Conservation (phyloP, 768 basidiomycete genomes). For the Mycena rebaudengoi region DNA sequence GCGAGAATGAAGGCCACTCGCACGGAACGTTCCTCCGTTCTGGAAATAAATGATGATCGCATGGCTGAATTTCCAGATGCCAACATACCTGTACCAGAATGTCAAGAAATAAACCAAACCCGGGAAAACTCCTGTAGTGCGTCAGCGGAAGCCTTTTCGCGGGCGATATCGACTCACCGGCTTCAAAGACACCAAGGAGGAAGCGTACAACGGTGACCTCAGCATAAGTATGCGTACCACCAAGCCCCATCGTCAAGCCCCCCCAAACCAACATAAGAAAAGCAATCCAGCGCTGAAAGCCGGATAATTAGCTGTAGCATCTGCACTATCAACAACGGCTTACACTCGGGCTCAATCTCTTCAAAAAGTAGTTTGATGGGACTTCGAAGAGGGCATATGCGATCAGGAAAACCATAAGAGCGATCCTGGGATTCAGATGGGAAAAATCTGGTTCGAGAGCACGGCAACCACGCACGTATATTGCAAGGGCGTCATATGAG, state of each 20-base stretch:
- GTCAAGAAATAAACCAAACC: constrained; percentile 52
- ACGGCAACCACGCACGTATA: too few species aligned
- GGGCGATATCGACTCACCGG: constrained; percentile 24
- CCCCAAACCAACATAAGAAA: constrained; percentile 52
- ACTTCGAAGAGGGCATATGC: constrained; percentile 51
- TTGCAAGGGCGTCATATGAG: constrained; percentile 37
- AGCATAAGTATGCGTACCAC: constrained; percentile 44
- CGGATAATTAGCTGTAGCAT: background rate
- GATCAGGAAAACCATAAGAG: constrained; percentile 48
- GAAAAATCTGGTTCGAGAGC: background rate
- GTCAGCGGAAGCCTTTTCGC: background rate
- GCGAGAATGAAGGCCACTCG: constrained; percentile 38
- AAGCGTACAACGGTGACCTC: constrained; percentile 52
- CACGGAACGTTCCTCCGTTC: constrained; percentile 22
- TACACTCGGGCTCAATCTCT: constrained; percentile 42
- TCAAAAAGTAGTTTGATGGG: constrained; percentile 50
- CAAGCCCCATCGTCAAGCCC: constrained; percentile 45
- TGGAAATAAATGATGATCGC: background rate
- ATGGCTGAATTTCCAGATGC: background rate
- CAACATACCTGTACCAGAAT: constrained; percentile 49
- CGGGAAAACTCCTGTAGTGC: constrained; percentile 44
- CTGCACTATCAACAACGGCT: background rate
- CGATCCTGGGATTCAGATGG: constrained; percentile 26
- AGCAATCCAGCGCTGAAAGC: constrained; percentile 45
- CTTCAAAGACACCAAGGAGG: constrained; percentile 52